These are phyloP conservation scores for Cicer chorassanicum DNA, from an alignment of 306 rosid species.

Conservation along the genomic window DNA sequence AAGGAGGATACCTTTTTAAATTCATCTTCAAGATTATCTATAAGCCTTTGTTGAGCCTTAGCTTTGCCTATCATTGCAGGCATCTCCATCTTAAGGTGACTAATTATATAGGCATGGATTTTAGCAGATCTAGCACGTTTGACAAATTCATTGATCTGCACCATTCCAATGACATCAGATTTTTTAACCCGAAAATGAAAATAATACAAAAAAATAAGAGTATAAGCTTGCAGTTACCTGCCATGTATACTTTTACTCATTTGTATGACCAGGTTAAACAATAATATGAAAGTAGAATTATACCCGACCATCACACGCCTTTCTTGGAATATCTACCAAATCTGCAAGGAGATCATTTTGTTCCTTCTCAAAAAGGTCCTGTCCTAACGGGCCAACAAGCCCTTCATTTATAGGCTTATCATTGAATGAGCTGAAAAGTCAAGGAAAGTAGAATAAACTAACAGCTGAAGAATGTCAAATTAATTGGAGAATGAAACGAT, in stretches of 20 bases:
- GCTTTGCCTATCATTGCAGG: conserved; percentile 95
- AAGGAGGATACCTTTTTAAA: conserved; percentile 65
- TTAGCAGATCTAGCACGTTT: conserved; percentile 97
- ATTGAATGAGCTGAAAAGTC: conserved; percentile 70
- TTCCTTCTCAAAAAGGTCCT: conserved; percentile 82
- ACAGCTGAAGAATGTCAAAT: conserved; percentile 26
- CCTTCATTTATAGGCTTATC: conserved; percentile 78
- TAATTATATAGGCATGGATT: conserved; percentile 87
- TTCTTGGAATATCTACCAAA: conserved; percentile 89
- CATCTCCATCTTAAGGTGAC: conserved; percentile 91
- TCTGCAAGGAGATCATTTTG: conserved; percentile 85
- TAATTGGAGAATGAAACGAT: conserved; percentile 4
- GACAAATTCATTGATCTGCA: conserved; percentile 93
- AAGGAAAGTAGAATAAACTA: conserved; percentile 18
- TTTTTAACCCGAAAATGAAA: conserved; percentile 11
- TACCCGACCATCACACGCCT: conserved; percentile 93
- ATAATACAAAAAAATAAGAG: conserved; percentile 16
- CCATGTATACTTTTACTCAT: conserved; percentile 15
- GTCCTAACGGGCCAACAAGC: conserved; percentile 71
- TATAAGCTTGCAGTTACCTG: conserved; percentile 16
- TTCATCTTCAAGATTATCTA: conserved; percentile 80
- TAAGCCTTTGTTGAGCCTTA: conserved; percentile 80
- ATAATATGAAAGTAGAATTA: conserved; percentile 31
- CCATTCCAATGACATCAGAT: conserved; percentile 19
- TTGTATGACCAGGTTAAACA: not conserved